phyloP scores from a whole-genome alignment of 345 rosid species.

The Carallia pectinifolia region DNA sequence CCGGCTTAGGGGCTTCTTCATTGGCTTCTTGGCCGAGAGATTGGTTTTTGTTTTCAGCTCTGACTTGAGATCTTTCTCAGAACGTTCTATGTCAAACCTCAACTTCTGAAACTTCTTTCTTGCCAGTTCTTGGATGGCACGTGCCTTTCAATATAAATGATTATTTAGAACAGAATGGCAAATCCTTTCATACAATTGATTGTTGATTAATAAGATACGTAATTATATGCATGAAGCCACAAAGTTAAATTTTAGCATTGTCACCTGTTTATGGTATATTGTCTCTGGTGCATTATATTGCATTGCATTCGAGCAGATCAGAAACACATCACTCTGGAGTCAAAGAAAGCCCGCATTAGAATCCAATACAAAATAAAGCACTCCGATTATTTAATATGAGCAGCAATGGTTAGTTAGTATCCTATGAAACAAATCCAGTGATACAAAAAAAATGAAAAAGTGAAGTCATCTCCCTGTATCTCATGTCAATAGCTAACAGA shows the following conservation, averaged over 20 bases:
- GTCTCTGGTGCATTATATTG: conserved; percentile 75
- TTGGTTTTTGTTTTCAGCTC: conserved; percentile 46
- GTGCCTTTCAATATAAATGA: conserved; percentile 45
- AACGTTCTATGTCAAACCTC: conserved; percentile 47
- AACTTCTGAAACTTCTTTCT: conserved; percentile 67
- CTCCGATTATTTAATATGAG: background rate
- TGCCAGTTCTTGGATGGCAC: conserved; percentile 67
- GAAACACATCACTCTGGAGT: conserved; percentile 68
- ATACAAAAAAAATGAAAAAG: no score
- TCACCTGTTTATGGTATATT: conserved; percentile 70
- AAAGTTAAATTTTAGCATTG: conserved; percentile 2
- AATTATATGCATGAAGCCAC: background rate
- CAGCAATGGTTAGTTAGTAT: no score
- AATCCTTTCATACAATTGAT: no score
- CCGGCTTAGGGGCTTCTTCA: conserved; percentile 49
- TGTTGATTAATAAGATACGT: no score
- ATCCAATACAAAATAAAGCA: conserved; percentile 1
- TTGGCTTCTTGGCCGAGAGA: conserved; percentile 49
- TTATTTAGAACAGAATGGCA: no score
- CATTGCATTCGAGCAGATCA: conserved; percentile 88
- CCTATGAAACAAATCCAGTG: no score
- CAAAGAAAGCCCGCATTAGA: conserved; percentile 25
- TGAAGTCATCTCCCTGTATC: no score
- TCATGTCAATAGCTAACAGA: no score
- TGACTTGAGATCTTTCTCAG: conserved; percentile 32